Percentiles rank a stretch among this genome's conserved stretches.
Conservation (phyloP, 2,329 filamentous ascomycete species). For the Colletotrichum acutatum region DNA sequence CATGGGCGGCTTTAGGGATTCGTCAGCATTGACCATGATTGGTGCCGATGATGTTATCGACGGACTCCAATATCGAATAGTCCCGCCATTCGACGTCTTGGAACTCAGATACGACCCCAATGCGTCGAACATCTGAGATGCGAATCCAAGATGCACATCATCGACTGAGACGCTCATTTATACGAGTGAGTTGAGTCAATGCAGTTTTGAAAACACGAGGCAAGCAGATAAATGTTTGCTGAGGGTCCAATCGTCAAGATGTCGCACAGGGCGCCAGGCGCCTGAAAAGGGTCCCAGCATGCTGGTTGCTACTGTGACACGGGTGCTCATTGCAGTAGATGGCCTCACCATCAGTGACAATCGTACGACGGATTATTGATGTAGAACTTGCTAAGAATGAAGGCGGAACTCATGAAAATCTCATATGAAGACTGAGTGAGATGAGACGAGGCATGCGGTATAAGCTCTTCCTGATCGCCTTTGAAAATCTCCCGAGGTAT, state of each 20-base stretch:
- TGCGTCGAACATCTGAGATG: neutral
- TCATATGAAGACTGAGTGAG: neutral
- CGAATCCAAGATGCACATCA: neutral
- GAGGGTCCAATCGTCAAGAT: neutral
- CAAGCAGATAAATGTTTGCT: neutral
- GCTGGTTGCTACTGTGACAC: slow-evolving; percentile 1
- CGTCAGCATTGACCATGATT: neutral
- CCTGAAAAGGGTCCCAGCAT: neutral
- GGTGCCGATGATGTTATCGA: neutral
- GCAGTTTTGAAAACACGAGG: neutral
- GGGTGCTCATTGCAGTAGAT: neutral
- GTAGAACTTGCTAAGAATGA: neutral
- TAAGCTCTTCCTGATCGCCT: neutral
- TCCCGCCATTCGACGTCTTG: neutral
- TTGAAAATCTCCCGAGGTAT: neutral
- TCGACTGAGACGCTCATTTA: neutral
- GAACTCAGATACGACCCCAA: neutral
- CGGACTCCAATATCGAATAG: neutral
- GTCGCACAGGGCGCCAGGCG: slow-evolving; percentile 7
- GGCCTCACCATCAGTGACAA: neutral
- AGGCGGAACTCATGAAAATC: neutral
- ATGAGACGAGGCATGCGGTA: neutral
- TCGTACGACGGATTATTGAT: neutral
- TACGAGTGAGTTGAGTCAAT: neutral
- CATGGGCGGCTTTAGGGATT: neutral